A percentile compares a stretch with the other conserved stretches of the same genome.
Evolutionary conservation across 208 protist species (phyloP).

Genomic region (Trichomonas tenax): DNA sequence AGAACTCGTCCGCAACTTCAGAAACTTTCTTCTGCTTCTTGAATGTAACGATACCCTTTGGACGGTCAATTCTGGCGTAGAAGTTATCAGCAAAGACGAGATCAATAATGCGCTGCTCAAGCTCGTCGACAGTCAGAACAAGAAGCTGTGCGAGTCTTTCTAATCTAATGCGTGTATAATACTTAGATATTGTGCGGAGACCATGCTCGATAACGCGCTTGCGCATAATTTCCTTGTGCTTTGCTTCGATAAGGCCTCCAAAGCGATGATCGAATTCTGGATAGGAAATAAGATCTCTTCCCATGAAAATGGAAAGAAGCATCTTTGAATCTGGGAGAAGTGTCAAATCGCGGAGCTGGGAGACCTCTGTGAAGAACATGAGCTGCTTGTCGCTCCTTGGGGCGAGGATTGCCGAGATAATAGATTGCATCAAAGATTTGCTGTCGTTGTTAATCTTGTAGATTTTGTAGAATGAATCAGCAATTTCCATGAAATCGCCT

Average conservation of each 20-base stretch:
- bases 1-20: neutral
- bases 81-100: neutral
- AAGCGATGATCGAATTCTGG: neutral
- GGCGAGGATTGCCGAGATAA: neutral
- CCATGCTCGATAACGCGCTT: neutral
- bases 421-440: neutral
- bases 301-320: neutral
- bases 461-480: neutral
- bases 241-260: neutral
- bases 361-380: neutral
- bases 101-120: neutral
- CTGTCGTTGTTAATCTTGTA: neutral
- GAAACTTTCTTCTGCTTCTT: neutral
- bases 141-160: neutral
- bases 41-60: slow-evolving; percentile 4
- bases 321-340: neutral
- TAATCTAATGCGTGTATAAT: neutral
- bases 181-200: neutral
- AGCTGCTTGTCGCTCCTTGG: neutral
- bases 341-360: neutral
- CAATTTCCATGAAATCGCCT: neutral
- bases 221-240: neutral
- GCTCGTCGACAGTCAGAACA: neutral
- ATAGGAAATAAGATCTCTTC: neutral
- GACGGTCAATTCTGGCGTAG: neutral